Evolutionary conservation across 2,329 filamentous ascomycete species (phyloP).

Genomic region (Fusarium sp.): DNA sequence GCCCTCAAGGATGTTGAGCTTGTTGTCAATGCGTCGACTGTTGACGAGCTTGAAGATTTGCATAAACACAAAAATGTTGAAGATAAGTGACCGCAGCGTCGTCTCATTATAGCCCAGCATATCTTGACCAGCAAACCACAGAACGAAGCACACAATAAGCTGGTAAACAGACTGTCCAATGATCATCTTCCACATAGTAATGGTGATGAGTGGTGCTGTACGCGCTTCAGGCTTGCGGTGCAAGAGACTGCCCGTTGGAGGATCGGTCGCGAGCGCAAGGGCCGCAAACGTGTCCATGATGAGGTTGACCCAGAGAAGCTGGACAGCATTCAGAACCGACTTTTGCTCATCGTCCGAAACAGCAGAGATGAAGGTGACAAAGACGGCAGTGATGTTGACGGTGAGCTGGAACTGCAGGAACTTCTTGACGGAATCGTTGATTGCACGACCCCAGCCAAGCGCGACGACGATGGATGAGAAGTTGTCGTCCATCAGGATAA

Average conservation of each 20-base stretch:
- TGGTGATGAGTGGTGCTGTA: slow-evolving; percentile 76
- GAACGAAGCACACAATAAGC: slow-evolving; percentile 65
- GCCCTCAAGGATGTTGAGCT: slow-evolving; percentile 88
- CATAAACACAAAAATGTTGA: slow-evolving; percentile 78
- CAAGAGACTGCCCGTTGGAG: slow-evolving; percentile 67
- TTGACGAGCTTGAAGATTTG: slow-evolving; percentile 77
- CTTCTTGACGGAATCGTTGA: slow-evolving; percentile 75
- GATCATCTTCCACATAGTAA: slow-evolving; percentile 76
- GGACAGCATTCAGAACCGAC: slow-evolving; percentile 73
- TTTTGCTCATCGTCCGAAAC: slow-evolving; percentile 63
- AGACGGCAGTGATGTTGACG: slow-evolving; percentile 75
- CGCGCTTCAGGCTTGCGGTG: slow-evolving; percentile 66
- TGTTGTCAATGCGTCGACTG: slow-evolving; percentile 79
- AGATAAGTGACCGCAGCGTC: slow-evolving; percentile 65
- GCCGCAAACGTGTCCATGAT: slow-evolving; percentile 77
- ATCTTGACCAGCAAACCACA: slow-evolving; percentile 68
- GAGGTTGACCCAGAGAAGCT: slow-evolving; percentile 75
- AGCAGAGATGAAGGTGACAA: slow-evolving; percentile 72
- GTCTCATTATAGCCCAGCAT: slow-evolving; percentile 62
- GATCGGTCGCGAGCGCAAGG: slow-evolving; percentile 71
- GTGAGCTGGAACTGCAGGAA: slow-evolving; percentile 77
- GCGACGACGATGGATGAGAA: slow-evolving; percentile 74
- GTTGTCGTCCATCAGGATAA: slow-evolving; percentile 75
- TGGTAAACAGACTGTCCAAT: slow-evolving; percentile 70
- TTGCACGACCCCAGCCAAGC: slow-evolving; percentile 73